Base-by-base conservation (phyloP, 768 basidiomycete species). In the Amanita molliuscula region DNA sequence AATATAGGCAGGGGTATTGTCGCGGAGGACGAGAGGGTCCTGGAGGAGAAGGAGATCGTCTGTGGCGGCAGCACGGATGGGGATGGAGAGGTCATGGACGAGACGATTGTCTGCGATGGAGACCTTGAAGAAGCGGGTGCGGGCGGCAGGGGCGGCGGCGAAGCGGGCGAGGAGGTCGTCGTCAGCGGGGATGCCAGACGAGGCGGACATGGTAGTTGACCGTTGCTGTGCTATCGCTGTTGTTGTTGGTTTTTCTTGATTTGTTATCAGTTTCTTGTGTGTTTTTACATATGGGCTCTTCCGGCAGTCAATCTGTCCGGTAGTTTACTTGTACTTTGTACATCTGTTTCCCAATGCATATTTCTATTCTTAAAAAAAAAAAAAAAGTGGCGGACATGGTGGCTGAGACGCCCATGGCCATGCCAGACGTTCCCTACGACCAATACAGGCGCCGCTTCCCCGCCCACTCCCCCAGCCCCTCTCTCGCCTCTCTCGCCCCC, bases 71-170 rank as follows among this genome's bases (percentile, higher is more conserved):
- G 74, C 76, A 0, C 67, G 60, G 11, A 68, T 63, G 8, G 74
- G 63, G 41, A 84, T 55, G 6, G 77, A 75, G 13, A 65, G 54
- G 56, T 82, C 79, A 49, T 75, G 74, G 9, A 87, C 76, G 50
- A 91, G 79, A 47, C 43, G 65, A 89, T 89, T 89, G 62, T 91
- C 79, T 53, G 68, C 67, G 60, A 92, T 89, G 42, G 74, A 73
- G 54, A 91, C 73, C 63, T 88, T 88, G 66, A 92, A 69, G 65
- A 91, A 91, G 37, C 89, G 78, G 49, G 74, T 67, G 16, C 16
- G 7, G 34, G 67, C 61, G 51, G 65, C 69, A 1, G 74, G 63
- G 46, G 82, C 80, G 29, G 72, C 60, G n/a, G 82, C 73, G 58
- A 89, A 88, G 16, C 61, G 64, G 3, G 71, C 62, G 2, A 70